Base-by-base conservation (phyloP, 768 basidiomycete species). In the Russula foetens region DNA sequence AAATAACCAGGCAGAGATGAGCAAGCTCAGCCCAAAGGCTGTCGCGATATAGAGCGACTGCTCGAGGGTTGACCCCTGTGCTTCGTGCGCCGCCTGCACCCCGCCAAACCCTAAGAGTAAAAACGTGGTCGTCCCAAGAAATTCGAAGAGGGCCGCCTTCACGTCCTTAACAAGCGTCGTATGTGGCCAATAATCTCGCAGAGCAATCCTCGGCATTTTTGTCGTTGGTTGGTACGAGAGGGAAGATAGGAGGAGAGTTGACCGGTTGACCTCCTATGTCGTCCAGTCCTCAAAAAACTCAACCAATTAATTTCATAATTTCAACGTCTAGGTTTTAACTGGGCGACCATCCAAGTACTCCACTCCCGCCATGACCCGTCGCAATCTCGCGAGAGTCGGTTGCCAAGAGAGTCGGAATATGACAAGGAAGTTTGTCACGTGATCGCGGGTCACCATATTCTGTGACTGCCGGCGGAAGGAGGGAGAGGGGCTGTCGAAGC, bases 1-100 rank as follows among this genome's bases (percentile, higher is more conserved):
- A 71, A 87, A 88, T 12, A 85, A 66, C 85, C 86, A 88, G 8
- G 80, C 84, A 3, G 81, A 81, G 45, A 82, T 77, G 49, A 86
- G 74, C 47, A 88, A 77, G 63, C 79, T 79, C 49, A 87, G 69
- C 0, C 86, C 85, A 77, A 85, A 82, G 50, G 75, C 78, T 0
- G 79, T 77, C 5, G 85, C 77, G 31, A 84, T 79, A 70, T 84
- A 87, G 58, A 83, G 71, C 44, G 76, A 70, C 23, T 75, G 77
- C 56, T 77, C 76, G 60, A 80, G 26, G 62, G 43, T 15, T 11
- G 62, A 53, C 12, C 64, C 67, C 19, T 38, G 68, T 61, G 75
- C 77, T 9, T 71, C 69, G 6, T 76, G 71, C 1, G 80, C 75
- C 3, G 83, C 82, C 67, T 88, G 86, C 23, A 83, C 79, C 2